Evolutionary conservation across 2,329 filamentous ascomycete genomes (phyloP).

Genomic region (Shiraia bambusicola): DNA sequence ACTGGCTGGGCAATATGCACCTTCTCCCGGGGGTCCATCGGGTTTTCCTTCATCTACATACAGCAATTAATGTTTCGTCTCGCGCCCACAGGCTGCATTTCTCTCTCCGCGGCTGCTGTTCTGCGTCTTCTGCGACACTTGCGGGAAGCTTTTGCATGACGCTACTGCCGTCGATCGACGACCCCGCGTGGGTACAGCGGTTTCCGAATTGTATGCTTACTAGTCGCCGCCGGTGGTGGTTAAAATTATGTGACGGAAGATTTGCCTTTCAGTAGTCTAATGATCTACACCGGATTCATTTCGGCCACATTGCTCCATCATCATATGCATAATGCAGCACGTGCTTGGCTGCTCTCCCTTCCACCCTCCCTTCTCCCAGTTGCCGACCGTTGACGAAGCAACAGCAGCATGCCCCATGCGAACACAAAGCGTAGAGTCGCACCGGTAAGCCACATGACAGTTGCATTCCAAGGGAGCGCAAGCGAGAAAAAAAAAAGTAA

Average conservation of each 20-base stretch:
- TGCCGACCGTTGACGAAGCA: too few relatives aligned
- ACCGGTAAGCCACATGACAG: too few relatives aligned
- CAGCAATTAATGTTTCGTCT: slow-evolving; percentile 31
- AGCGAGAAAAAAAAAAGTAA: too few relatives aligned
- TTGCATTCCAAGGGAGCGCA: too few relatives aligned
- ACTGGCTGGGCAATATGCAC: slow-evolving; percentile 16
- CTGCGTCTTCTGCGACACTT: slow-evolving; percentile 20
- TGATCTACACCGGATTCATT: background rate
- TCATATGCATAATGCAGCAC: background rate
- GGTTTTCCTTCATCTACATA: slow-evolving; percentile 19
- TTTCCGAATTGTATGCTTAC: slow-evolving; percentile 1
- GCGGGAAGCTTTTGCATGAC: slow-evolving; percentile 26
- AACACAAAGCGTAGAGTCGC: too few relatives aligned
- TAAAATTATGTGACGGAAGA: too few relatives aligned
- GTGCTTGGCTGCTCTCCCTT: background rate
- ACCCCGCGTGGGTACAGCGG: slow-evolving; percentile 22
- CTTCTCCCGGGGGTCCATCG: slow-evolving; percentile 14
- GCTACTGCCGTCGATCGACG: slow-evolving; percentile 34
- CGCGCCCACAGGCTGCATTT: slow-evolving; percentile 22
- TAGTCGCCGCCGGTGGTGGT: too few relatives aligned
- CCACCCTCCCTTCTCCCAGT: too few relatives aligned
- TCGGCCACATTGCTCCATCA: background rate
- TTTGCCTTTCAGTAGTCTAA: too few relatives aligned
- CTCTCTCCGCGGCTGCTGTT: slow-evolving; percentile 15
- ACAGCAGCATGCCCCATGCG: too few relatives aligned